Evolutionary conservation across 345 rosid genomes (phyloP).

Genomic region (Mangifera indica): DNA sequence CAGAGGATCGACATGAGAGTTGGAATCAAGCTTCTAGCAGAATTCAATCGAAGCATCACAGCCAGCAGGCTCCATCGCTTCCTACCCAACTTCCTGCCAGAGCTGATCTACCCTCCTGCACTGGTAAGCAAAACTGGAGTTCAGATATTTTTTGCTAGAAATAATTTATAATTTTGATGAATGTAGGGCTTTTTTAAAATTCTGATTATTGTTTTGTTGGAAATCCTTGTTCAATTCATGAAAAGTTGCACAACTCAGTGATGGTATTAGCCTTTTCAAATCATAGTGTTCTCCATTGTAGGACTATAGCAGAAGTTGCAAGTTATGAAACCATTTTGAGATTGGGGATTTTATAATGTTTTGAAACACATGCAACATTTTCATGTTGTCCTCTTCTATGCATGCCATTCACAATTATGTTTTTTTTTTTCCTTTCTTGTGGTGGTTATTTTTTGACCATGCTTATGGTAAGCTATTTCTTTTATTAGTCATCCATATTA

Average conservation of each 20-base stretch:
- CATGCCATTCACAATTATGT: background rate
- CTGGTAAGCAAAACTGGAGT: slow-evolving; percentile 40
- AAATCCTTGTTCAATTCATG: background rate
- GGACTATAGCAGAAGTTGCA: background rate
- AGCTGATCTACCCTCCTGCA: slow-evolving; percentile 92
- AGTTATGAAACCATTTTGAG: background rate
- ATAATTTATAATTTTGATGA: background rate
- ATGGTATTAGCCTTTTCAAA: background rate
- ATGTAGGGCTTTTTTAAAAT: background rate
- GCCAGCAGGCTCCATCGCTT: slow-evolving; percentile 55
- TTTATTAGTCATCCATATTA: background rate
- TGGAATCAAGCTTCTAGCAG: slow-evolving; percentile 45
- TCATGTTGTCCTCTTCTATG: background rate
- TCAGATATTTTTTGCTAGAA: background rate
- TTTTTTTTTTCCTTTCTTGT: background rate
- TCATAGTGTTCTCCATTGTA: background rate
- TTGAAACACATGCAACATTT: background rate
- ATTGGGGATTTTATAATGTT: background rate
- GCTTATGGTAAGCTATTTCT: slow-evolving; percentile 8
- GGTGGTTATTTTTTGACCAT: background rate
- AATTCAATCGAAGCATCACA: slow-evolving; percentile 49
- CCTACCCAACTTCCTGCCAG: slow-evolving; percentile 84
- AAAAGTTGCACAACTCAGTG: background rate
- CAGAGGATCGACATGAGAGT: slow-evolving; percentile 52
- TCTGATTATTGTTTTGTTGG: background rate